A percentile compares a stretch with the other conserved stretches of the same genome.
Evolutionary conservation across 257 asterid genomes (phyloP).

Genomic region (Coffea canephora): DNA sequence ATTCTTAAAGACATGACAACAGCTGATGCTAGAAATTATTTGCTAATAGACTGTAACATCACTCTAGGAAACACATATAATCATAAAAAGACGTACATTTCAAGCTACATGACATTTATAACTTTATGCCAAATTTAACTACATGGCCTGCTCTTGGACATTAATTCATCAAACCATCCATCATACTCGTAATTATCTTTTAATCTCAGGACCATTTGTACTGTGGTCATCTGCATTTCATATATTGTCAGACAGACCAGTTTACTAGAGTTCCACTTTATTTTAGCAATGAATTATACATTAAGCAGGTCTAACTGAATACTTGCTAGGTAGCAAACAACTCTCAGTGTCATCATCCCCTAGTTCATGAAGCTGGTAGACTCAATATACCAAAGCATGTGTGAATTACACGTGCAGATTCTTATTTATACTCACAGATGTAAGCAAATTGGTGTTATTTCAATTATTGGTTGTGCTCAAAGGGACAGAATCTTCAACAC

Average conservation of each 20-base stretch:
- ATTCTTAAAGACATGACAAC: background rate
- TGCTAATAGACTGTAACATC: background rate
- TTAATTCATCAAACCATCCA: background rate
- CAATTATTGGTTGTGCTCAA: background rate
- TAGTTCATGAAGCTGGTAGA: background rate
- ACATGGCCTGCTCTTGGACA: background rate
- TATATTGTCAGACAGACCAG: background rate
- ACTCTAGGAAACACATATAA: background rate
- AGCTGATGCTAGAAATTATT: background rate
- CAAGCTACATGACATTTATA: background rate
- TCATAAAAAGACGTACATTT: background rate
- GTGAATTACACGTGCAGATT: background rate
- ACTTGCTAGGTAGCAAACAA: background rate
- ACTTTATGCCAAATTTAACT: background rate
- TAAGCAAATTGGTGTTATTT: background rate
- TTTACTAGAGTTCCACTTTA: too few relatives aligned
- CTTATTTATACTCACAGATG: background rate
- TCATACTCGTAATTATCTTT: too few relatives aligned
- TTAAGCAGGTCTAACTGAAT: background rate
- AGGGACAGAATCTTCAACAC: background rate
- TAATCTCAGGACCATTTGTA: background rate
- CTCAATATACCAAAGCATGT: background rate
- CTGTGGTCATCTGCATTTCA: background rate
- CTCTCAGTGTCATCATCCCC: background rate
- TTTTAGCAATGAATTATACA: background rate